Evolutionary conservation across 306 rosid genomes (phyloP), one percentile per base, ranked within the genome.

Genomic region (Astragalus membranaceus): DNA sequence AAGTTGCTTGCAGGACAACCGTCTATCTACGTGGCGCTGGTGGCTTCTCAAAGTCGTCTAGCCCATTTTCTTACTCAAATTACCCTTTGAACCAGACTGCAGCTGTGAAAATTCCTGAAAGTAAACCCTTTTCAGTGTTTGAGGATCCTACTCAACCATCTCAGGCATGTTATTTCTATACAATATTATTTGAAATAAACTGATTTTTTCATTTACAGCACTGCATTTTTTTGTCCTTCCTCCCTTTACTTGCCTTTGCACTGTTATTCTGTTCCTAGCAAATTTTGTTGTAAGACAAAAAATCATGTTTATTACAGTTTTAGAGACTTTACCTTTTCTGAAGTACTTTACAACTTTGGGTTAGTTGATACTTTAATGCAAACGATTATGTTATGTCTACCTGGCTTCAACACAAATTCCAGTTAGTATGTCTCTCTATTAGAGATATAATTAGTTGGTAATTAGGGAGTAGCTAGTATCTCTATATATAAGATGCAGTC

Each of bases 1-100:
- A 63, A 47, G 39, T 72, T 79, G 20, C 75, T 78, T 83, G 81
- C 88, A 91, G 99, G 83, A n/a, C 67, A 29, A 84, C 95, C 13
- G 68, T 30, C 54, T 94, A 71, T 81, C 87, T 91, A 64, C 96
- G 97, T 32, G 96, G 99, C 68, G 97, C 97, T 68, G 99, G 99
- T 67, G 99, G 99, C 74, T 91, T 94, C 89, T 94, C 99, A 67
- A 86, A 67, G 57, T 86, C 99, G 36, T 87, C 97, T 80, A 72
- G 69, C 5, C 96, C 87, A 12, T 91, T 75, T 80, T 87, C 97
- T 39, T 91, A 88, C 79, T 59, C 92, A 29, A 94, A 86, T 74
- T 94, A 94, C 84, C 83, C 90, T 35, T 20, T 59, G 20, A 74
- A 78, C 79, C 81, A 87, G 79, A 75, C 57, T 67, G 7, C 88